phyloP scores from a whole-genome alignment of 768 basidiomycete genomes.

The Suillus subluteus region DNA sequence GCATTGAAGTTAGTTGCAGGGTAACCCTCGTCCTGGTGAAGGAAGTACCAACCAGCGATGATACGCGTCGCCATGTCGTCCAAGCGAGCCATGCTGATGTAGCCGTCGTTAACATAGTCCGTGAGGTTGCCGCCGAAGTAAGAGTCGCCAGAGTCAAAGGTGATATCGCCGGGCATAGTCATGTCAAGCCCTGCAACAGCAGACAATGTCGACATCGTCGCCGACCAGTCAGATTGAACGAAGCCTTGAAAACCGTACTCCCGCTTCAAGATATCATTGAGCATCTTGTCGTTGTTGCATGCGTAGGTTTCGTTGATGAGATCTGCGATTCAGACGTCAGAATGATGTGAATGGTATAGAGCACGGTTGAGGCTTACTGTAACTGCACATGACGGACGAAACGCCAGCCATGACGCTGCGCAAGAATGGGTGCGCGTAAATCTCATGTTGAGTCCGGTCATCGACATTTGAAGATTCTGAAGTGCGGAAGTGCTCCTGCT shows the following conservation, averaged over 20 bases:
- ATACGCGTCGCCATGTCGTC: slow-evolving; percentile 87
- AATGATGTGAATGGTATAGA: slow-evolving; percentile 8
- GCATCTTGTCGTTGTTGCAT: slow-evolving; percentile 70
- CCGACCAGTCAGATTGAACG: slow-evolving; percentile 78
- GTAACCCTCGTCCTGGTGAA: slow-evolving; percentile 60
- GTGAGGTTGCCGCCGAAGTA: slow-evolving; percentile 76
- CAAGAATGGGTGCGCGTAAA: slow-evolving; percentile 73
- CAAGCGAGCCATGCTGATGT: slow-evolving; percentile 64
- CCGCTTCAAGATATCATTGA: slow-evolving; percentile 76
- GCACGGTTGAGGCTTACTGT: slow-evolving; percentile 47
- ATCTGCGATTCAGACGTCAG: slow-evolving; percentile 41
- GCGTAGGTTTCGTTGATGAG: slow-evolving; percentile 72
- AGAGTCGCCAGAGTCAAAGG: slow-evolving; percentile 49
- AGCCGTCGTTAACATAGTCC: slow-evolving; percentile 68
- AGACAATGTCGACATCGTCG: slow-evolving; percentile 63
- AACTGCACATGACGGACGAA: slow-evolving; percentile 75
- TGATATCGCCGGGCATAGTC: slow-evolving; percentile 71
- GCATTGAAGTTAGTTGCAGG: slow-evolving; percentile 76
- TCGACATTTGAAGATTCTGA: slow-evolving; percentile 68
- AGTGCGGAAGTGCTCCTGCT: slow-evolving; percentile 68
- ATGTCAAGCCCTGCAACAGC: slow-evolving; percentile 69
- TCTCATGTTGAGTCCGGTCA: slow-evolving; percentile 78
- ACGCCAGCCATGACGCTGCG: slow-evolving; percentile 76
- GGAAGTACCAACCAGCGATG: slow-evolving; percentile 69
- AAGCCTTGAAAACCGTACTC: slow-evolving; percentile 81